Evolutionary conservation across 2,329 filamentous ascomycete species (phyloP).

Genomic region (Stemphylium beticola): DNA sequence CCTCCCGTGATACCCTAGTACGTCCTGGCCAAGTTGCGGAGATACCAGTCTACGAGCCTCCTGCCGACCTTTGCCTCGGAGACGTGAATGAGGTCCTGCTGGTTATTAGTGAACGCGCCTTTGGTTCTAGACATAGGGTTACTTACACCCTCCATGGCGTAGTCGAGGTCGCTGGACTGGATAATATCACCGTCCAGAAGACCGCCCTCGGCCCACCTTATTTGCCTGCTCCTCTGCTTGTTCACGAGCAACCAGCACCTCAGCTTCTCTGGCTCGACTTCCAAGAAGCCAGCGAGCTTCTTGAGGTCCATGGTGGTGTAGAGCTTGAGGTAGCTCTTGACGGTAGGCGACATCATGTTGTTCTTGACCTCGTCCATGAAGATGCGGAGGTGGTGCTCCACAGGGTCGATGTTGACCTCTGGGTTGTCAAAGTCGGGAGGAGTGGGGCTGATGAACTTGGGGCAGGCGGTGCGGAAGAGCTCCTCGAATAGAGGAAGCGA

Average conservation of each 20-base stretch:
- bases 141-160: conserved; percentile 91
- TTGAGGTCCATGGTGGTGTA: conserved; percentile 99
- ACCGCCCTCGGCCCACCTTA: conserved; percentile 89
- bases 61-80: conserved; percentile 98
- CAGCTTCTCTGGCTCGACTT: conserved; percentile 95
- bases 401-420: conserved; percentile 91
- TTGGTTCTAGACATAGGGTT: neutral
- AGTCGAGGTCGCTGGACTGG: conserved; percentile 94
- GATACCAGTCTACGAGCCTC: conserved; percentile 98
- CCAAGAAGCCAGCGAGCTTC: conserved; percentile 96
- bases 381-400: conserved; percentile 95
- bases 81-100: conserved; percentile 92
- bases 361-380: conserved; percentile 99
- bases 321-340: conserved; percentile 97
- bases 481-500: conserved; percentile 97
- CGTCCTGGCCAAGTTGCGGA: conserved; percentile 92
- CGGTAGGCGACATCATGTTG: conserved; percentile 96
- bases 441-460: conserved; percentile 98
- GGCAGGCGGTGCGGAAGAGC: conserved; percentile 96
- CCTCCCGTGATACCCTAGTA: conserved; percentile 65
- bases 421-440: conserved; percentile 98
- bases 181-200: conserved; percentile 90
- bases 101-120: conserved; percentile 26
- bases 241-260: conserved; percentile 93
- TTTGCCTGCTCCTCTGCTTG: conserved; percentile 97